phyloP scores from a whole-genome alignment of 306 rosid genomes.

The Castanospermum australe region DNA sequence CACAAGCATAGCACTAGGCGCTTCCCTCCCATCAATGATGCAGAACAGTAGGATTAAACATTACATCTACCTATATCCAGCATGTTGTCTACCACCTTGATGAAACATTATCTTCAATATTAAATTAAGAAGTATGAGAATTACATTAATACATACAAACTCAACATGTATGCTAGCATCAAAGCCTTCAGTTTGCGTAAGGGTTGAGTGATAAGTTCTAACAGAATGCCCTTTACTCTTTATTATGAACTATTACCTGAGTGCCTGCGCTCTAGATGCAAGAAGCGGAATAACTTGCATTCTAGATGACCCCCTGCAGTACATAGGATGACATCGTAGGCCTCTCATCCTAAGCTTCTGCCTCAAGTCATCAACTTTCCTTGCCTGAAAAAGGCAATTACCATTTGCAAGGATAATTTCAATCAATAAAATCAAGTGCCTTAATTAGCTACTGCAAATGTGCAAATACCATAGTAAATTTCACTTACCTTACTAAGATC shows the following conservation, averaged over 20 bases:
- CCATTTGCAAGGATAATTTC: neutral
- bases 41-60: neutral
- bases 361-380: constrained; percentile 66
- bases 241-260: constrained; percentile 43
- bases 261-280: constrained; percentile 78
- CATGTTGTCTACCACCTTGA: neutral
- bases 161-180: neutral
- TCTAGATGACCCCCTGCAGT: constrained; percentile 57
- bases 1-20: no score
- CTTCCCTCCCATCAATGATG: no score
- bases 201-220: neutral
- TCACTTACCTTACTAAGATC: constrained; percentile 47
- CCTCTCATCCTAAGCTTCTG: constrained; percentile 82
- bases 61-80: neutral
- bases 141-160: no score
- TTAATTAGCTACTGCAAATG: neutral
- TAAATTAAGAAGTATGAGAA: no score
- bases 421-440: neutral
- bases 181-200: neutral
- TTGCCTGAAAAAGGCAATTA: constrained; percentile 39
- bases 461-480: neutral
- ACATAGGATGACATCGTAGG: constrained; percentile 74
- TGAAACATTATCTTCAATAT: no score
- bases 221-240: neutral
- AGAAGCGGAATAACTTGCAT: constrained; percentile 65